These are phyloP conservation scores for Hyaloscypha hepaticicola DNA, from an alignment of 495 filamentous ascomycete species.

Conservation along the genomic window DNA sequence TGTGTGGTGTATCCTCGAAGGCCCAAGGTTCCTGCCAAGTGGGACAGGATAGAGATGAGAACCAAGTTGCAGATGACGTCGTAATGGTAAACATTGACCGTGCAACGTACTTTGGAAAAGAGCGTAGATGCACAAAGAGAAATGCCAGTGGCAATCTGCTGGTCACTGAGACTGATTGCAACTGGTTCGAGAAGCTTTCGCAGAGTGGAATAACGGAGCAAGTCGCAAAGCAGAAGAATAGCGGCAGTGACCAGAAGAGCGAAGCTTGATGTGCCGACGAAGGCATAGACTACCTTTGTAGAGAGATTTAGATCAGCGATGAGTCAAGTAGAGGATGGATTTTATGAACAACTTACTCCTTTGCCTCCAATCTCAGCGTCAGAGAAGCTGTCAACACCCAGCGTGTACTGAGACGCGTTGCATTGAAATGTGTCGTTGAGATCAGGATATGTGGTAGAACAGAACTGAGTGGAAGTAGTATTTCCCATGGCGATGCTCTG, in stretches of 20 bases:
- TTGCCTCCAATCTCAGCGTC: no score
- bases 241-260: slow-evolving; percentile 4
- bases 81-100: slow-evolving; percentile 13
- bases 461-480: no score
- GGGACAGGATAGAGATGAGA: slow-evolving; percentile 16
- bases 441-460: no score
- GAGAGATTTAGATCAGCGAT: no score
- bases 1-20: slow-evolving; percentile 9
- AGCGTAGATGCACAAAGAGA: slow-evolving; percentile 8
- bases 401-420: no score
- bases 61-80: slow-evolving; percentile 18
- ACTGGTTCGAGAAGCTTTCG: slow-evolving; percentile 13
- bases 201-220: not conserved
- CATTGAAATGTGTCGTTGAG: no score
- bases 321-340: no score
- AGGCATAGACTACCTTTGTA: no score
- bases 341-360: no score
- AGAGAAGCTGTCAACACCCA: no score
- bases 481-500: no score
- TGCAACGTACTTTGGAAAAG: slow-evolving; percentile 9
- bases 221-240: slow-evolving; percentile 13
- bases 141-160: slow-evolving; percentile 12
- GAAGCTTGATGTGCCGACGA: slow-evolving; percentile 14
- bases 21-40: slow-evolving; percentile 9
- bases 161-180: slow-evolving; percentile 13